Base-by-base conservation (phyloP, 2,329 filamentous ascomycete genomes). In the Fusarium kyushuense region DNA sequence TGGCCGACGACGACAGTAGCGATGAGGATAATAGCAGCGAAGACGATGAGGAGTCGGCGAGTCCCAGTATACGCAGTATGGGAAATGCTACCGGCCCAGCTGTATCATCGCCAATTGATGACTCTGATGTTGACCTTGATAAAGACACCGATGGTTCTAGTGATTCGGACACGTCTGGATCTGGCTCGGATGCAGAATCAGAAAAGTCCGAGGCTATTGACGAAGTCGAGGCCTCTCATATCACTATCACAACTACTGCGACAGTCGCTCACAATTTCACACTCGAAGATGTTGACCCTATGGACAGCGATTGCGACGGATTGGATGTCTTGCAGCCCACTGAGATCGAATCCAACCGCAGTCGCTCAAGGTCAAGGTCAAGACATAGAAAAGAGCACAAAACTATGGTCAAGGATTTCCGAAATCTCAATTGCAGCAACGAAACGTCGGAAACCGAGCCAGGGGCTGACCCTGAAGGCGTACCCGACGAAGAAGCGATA, bases 231-330 rank as follows among this genome's bases (percentile, higher is more conserved):
- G 71, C 56, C 16, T 70, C 63, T 14, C 67, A 71, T 29, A 59
- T 72, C n/a, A 69, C 68, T 33, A 46, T 47, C 16, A 32, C 61
- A 25, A 58, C 65, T 21, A 64, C 64, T 25, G 59, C 68, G 10
- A 67, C 62, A 17, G 58, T 73, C 32, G 33, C 58, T 35, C 75
- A 73, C 55, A 70, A 76, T 35, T 79, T 85, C 36, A 72, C 76
- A 13, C 77, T 86, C 30, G 84, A 86, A 61, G 84, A 85, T 63
- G 79, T 84, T 55, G 82, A 81, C 52, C 78, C 79, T 4, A 80
- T 80, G 79, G 82, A 84, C 57, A 80, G 79, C 68, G 82, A 82
- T 27, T 78, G 77, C 40, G 82, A 83, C 6, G 79, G 79, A 19
- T 72, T 80, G 25, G 79, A 79, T 32, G 76, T 84, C 27, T 72